Percentiles rank a stretch among this genome's conserved stretches.
Conservation (phyloP, 192 early-diverging fungal genomes). For the Coemansia asiatica region DNA sequence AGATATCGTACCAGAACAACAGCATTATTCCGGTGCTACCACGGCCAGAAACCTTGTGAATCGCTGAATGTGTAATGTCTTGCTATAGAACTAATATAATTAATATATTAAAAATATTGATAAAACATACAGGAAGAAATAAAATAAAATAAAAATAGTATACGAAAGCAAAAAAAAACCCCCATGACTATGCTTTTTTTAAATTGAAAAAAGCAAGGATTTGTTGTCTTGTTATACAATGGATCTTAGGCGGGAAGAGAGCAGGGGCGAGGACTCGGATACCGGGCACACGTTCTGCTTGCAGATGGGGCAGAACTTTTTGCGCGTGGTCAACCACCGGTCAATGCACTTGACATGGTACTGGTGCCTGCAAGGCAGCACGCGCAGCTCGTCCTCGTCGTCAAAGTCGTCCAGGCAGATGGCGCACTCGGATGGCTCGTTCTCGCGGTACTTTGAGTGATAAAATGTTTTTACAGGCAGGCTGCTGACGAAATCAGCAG, state of each 20-base stretch:
- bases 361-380: slow-evolving; percentile 84
- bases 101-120: not conserved
- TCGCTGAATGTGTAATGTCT: not conserved
- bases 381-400: slow-evolving; percentile 73
- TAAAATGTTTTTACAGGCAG: slow-evolving; percentile 73
- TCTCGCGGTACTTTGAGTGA: slow-evolving; percentile 62
- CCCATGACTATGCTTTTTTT: not conserved
- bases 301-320: slow-evolving; percentile 83
- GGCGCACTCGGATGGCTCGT: slow-evolving; percentile 80
- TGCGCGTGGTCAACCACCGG: slow-evolving; percentile 83
- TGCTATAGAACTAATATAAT: not conserved
- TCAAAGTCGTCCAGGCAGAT: slow-evolving; percentile 94
- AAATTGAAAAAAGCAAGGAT: not conserved
- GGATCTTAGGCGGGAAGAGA: slow-evolving; percentile 39
- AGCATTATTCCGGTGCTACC: slow-evolving; percentile 50
- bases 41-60: slow-evolving; percentile 19
- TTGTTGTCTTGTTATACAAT: slow-evolving; percentile 34
- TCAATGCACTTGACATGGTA: slow-evolving; percentile 91
- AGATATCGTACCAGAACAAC: slow-evolving; percentile 51
- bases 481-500: slow-evolving; percentile 68
- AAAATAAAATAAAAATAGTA: not conserved
- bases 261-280: slow-evolving; percentile 38
- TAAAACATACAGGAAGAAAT: not conserved
- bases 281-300: slow-evolving; percentile 58
- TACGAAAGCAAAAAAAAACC: too few species aligned